Conservation (phyloP, 176 grass and related monocot genomes). For the Miscanthus lutarioriparius region DNA sequence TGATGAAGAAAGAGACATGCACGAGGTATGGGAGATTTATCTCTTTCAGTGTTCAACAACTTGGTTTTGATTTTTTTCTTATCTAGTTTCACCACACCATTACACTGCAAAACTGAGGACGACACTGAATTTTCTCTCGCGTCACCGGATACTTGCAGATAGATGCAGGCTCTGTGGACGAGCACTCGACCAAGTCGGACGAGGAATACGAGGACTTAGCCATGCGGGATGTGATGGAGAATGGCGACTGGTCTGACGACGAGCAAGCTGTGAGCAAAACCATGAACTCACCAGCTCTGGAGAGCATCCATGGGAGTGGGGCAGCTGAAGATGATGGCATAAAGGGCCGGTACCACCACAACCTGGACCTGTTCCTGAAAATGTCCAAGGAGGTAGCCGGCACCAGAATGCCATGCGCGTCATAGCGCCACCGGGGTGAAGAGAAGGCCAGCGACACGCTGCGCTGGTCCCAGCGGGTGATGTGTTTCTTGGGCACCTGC, state of each 20-base stretch:
- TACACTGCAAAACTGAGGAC: background rate
- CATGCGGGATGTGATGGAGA: constrained; percentile 61
- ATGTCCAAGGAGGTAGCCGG: constrained; percentile 39
- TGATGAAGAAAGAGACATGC: constrained; percentile 50
- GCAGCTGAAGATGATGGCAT: background rate
- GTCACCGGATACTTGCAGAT: constrained; percentile 44
- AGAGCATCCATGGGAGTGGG: background rate
- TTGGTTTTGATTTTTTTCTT: background rate
- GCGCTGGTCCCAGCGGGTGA: background rate
- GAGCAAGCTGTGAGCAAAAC: constrained; percentile 20
- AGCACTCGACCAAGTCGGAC: constrained; percentile 79
- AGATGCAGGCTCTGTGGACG: constrained; percentile 85
- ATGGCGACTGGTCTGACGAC: constrained; percentile 56
- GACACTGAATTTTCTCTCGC: background rate
- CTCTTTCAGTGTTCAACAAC: background rate
- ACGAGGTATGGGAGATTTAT: constrained; percentile 46
- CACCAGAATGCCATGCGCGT: constrained; percentile 22
- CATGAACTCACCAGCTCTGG: background rate
- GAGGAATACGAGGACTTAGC: constrained; percentile 92
- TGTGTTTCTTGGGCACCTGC: background rate
- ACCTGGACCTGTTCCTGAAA: constrained; percentile 56
- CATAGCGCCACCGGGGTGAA: background rate
- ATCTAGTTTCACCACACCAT: background rate
- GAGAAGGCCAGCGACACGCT: background rate
- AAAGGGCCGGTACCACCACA: constrained; percentile 34